These are phyloP conservation scores for Citrus inodora DNA, from an alignment of 345 rosid species.

Conservation along the genomic window DNA sequence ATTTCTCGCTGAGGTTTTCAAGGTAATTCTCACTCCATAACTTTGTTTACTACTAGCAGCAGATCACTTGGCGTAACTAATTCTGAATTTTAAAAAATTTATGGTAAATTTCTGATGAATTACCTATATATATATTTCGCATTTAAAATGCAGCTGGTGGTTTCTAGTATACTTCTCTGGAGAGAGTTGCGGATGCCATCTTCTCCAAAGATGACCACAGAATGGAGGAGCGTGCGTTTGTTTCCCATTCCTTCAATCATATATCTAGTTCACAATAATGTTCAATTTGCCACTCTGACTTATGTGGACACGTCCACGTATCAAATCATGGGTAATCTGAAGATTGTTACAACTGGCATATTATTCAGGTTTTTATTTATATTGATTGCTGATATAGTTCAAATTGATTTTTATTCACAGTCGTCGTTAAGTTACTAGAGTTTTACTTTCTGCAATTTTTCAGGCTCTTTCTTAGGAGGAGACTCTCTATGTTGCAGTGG, in stretches of 20 bases:
- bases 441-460: neutral
- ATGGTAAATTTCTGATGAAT: neutral
- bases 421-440: neutral
- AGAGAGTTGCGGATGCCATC: slow-evolving; percentile 49
- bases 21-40: slow-evolving; percentile 40
- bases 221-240: slow-evolving; percentile 81
- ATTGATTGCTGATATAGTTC: too few relatives aligned
- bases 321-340: slow-evolving; percentile 97
- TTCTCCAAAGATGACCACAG: slow-evolving; percentile 68
- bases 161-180: slow-evolving; percentile 84
- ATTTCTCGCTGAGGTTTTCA: slow-evolving; percentile 86
- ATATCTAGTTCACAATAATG: slow-evolving; percentile 86
- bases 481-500: slow-evolving; percentile 75
- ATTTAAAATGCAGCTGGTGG: slow-evolving; percentile 49
- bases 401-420: neutral
- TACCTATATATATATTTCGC: neutral
- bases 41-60: neutral
- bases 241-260: slow-evolving; percentile 87
- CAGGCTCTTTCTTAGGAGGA: slow-evolving; percentile 69
- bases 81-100: neutral
- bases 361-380: slow-evolving; percentile 57
- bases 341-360: slow-evolving; percentile 91
- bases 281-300: slow-evolving; percentile 88
- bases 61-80: neutral
- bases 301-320: slow-evolving; percentile 92